Evolutionary conservation across 177 flowering plant species (phyloP).

Genomic region (Tripterygium wilfordii): DNA sequence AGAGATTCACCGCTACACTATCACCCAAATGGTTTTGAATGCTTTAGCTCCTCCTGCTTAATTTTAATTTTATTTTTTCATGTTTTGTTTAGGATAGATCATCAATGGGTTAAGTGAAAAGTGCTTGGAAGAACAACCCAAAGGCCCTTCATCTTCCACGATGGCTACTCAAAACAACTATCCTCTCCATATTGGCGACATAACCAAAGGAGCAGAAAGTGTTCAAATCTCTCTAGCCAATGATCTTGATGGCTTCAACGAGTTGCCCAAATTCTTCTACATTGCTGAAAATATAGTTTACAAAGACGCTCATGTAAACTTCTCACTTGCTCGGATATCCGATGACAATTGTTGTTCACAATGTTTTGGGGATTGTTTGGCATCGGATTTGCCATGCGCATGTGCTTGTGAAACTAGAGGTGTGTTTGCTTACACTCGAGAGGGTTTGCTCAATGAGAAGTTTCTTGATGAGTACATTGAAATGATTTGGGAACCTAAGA

Average conservation of each 20-base stretch:
- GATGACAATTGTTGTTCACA: conserved; percentile 5
- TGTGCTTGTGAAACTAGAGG: conserved; percentile 6
- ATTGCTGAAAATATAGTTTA: conserved; percentile 2
- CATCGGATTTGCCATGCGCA: neutral
- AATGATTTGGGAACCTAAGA: neutral
- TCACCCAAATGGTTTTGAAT: too few relatives aligned
- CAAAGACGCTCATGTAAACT: conserved; percentile 3
- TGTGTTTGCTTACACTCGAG: conserved; percentile 5
- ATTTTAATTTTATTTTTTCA: too few relatives aligned
- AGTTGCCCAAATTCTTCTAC: conserved; percentile 2
- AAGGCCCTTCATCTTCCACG: too few relatives aligned
- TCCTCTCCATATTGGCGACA: neutral
- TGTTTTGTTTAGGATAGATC: too few relatives aligned
- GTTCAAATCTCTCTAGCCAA: neutral
- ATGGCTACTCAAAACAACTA: too few relatives aligned
- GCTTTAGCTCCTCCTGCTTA: too few relatives aligned
- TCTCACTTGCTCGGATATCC: conserved; percentile 5
- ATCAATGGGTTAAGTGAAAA: too few relatives aligned
- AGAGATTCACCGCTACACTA: too few relatives aligned
- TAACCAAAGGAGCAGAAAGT: neutral
- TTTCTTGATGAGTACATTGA: conserved; percentile 5
- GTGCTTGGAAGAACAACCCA: too few relatives aligned
- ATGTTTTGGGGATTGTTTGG: conserved; percentile 3
- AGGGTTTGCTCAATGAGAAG: conserved; percentile 4
- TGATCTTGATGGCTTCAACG: neutral